phyloP scores from a whole-genome alignment of 331 rosid genomes.

The Stylosanthes scabra region DNA sequence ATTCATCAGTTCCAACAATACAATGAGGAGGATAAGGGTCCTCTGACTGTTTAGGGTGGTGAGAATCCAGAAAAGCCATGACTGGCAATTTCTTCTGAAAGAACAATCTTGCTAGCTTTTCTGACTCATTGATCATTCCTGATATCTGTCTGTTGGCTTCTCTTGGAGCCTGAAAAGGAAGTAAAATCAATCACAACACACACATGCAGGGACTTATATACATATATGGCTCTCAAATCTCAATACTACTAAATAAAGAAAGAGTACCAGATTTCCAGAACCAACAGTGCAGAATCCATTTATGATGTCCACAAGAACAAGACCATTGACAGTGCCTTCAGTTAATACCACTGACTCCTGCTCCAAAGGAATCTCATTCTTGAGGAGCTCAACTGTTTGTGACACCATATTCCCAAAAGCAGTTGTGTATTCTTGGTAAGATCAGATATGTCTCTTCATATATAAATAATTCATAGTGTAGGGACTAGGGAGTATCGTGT shows the following conservation, averaged over 20 bases:
- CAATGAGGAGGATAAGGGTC: constrained; percentile 80
- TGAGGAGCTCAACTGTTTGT: constrained; percentile 56
- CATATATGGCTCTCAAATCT: too few relatives aligned
- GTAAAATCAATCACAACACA: neutral
- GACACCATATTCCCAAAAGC: constrained; percentile 64
- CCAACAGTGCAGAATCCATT: constrained; percentile 95
- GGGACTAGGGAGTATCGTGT: too few relatives aligned
- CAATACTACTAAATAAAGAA: neutral
- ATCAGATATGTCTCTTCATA: too few relatives aligned
- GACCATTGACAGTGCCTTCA: constrained; percentile 66
- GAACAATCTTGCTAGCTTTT: constrained; percentile 57
- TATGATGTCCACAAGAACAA: constrained; percentile 80
- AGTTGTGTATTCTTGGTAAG: too few relatives aligned
- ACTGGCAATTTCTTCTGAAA: constrained; percentile 70
- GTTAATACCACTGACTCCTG: constrained; percentile 56
- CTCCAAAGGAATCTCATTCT: constrained; percentile 75
- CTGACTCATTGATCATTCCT: constrained; percentile 63
- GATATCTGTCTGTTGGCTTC: constrained; percentile 65
- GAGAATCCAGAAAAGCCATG: constrained; percentile 72
- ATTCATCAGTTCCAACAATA: constrained; percentile 66
- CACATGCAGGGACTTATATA: too few relatives aligned
- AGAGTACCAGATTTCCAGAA: constrained; percentile 77
- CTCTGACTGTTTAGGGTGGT: constrained; percentile 69
- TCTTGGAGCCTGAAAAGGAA: constrained; percentile 65
- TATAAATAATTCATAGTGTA: too few relatives aligned